These are phyloP conservation scores for Silene vulgaris DNA, from an alignment of 179 eudicot genomes.

Conservation along the genomic window DNA sequence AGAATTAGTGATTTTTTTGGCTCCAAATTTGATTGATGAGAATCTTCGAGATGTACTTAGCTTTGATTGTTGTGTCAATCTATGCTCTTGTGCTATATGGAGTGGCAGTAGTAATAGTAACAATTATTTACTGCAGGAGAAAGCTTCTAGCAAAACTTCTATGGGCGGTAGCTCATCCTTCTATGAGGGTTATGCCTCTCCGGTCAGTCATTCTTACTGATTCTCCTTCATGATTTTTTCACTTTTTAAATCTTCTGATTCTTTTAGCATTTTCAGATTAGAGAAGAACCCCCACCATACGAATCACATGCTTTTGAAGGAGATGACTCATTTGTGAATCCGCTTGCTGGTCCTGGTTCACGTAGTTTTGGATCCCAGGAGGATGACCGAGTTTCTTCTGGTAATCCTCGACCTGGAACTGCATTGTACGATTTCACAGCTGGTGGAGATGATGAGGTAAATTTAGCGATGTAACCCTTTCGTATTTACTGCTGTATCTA, in stretches of 20 bases:
- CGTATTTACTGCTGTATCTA: neutral
- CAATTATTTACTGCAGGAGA: slow-evolving; percentile 44
- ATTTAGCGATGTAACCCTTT: slow-evolving; percentile 13
- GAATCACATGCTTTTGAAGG: slow-evolving; percentile 61
- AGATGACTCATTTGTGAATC: slow-evolving; percentile 85
- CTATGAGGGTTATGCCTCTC: slow-evolving; percentile 65
- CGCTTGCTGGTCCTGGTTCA: slow-evolving; percentile 72
- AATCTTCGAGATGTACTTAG: neutral
- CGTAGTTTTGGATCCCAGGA: slow-evolving; percentile 61
- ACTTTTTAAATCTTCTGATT: slow-evolving; percentile 22
- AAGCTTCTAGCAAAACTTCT: slow-evolving; percentile 48
- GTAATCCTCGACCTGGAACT: slow-evolving; percentile 57
- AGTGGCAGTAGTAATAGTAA: neutral
- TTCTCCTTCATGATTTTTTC: slow-evolving; percentile 10
- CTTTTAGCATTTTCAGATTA: slow-evolving; percentile 51
- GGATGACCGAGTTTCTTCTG: slow-evolving; percentile 62
- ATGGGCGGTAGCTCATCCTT: slow-evolving; percentile 43
- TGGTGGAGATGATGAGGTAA: slow-evolving; percentile 98
- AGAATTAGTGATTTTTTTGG: neutral
- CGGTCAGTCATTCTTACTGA: slow-evolving; percentile 44
- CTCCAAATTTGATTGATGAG: neutral
- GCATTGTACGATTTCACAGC: slow-evolving; percentile 97
- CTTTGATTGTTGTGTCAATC: slow-evolving; percentile 1
- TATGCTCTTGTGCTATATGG: neutral
- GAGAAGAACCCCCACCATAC: slow-evolving; percentile 89